A percentile compares a stretch with the other conserved stretches of the same genome.
These are phyloP conservation scores for Aaosphaeria pasadenensis DNA, from an alignment of 2,329 filamentous ascomycete species.

Conservation along the genomic window DNA sequence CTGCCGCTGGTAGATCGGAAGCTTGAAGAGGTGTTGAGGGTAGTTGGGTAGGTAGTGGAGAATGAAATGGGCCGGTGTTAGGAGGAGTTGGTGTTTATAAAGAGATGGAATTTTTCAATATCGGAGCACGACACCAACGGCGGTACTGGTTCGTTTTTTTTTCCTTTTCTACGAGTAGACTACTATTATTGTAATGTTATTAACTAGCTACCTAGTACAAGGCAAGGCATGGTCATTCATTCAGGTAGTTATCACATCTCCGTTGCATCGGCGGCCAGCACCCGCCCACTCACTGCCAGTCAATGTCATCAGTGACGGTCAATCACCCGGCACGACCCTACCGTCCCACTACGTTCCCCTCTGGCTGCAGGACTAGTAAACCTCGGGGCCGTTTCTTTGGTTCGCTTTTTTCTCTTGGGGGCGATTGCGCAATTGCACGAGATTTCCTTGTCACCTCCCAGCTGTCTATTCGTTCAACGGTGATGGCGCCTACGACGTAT, in stretches of 20 bases:
- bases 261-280: neutral
- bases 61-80: no score
- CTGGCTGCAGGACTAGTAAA: slow-evolving; percentile 12
- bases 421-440: slow-evolving; percentile 39
- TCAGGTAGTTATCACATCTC: slow-evolving; percentile 1
- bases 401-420: slow-evolving; percentile 28
- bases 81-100: no score
- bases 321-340: slow-evolving; percentile 5
- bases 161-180: no score
- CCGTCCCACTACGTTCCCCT: neutral
- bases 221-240: no score
- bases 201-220: no score
- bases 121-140: no score
- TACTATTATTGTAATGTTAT: no score
- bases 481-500: neutral
- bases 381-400: slow-evolving; percentile 10
- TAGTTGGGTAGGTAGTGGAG: no score
- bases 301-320: no score
- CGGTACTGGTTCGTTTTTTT: no score
- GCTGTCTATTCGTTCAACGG: neutral
- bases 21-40: no score
- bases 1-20: neutral
- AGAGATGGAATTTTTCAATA: no score
- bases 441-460: slow-evolving; percentile 12
- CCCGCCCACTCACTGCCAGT: neutral